Evolutionary conservation across 2,329 filamentous ascomycete genomes (phyloP).

Genomic region (Curvularia spicifera): DNA sequence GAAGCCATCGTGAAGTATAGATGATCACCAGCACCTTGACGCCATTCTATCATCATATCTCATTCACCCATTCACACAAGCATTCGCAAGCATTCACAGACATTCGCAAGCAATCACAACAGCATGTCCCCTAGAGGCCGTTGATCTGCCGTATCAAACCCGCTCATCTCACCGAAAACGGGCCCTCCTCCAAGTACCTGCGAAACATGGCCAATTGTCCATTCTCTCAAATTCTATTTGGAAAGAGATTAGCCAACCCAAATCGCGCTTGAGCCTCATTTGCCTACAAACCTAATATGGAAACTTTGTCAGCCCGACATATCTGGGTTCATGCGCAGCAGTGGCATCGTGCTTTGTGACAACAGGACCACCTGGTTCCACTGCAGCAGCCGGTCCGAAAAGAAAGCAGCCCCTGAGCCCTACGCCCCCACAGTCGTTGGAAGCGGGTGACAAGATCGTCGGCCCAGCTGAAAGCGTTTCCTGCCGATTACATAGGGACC

Average conservation of each 20-base stretch:
- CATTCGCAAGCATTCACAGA: conserved; percentile 23
- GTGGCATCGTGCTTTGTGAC: conserved; percentile 23
- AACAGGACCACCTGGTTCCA: conserved; percentile 5
- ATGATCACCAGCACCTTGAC: too few species aligned
- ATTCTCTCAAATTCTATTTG: conserved; percentile 25
- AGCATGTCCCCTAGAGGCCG: background rate
- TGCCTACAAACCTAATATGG: background rate
- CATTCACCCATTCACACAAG: conserved; percentile 16
- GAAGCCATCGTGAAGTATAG: too few species aligned
- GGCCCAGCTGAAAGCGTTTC: background rate
- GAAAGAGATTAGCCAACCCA: conserved; percentile 28
- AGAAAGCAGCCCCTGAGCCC: conserved; percentile 30
- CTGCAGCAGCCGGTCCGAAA: conserved; percentile 20
- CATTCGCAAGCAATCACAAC: conserved; percentile 18
- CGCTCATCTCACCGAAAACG: too few species aligned
- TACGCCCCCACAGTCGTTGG: background rate
- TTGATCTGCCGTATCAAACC: background rate
- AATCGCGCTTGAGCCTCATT: background rate
- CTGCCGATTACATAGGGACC: conserved; percentile 26
- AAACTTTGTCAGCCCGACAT: conserved; percentile 5
- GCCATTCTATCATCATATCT: background rate
- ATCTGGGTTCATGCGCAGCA: conserved; percentile 17
- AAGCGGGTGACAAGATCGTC: conserved; percentile 2
- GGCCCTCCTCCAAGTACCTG: conserved; percentile 4
- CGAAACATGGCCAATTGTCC: conserved; percentile 3